A percentile compares a stretch with the other conserved stretches of the same genome.
These are phyloP conservation scores for Citrus medica DNA, from an alignment of 345 rosid species.

Conservation along the genomic window DNA sequence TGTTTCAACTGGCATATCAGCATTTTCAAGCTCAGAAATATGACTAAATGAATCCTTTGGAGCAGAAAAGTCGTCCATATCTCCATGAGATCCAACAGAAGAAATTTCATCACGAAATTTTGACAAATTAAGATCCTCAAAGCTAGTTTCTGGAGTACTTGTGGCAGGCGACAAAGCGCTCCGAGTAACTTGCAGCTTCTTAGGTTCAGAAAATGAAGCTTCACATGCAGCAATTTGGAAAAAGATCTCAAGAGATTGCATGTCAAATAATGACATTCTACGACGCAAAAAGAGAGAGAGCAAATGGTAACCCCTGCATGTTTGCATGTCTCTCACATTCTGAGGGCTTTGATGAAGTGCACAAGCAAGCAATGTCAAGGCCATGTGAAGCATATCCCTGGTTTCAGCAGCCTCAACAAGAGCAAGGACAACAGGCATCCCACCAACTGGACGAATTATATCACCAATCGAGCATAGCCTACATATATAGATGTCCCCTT, in stretches of 20 bases:
- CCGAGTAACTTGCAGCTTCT: slow-evolving; percentile 50
- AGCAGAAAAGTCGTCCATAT: slow-evolving; percentile 91
- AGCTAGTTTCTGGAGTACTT: slow-evolving; percentile 58
- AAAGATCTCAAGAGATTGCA: slow-evolving; percentile 94
- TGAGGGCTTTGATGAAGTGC: slow-evolving; percentile 97
- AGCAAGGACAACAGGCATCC: slow-evolving; percentile 80
- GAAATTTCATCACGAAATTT: slow-evolving; percentile 82
- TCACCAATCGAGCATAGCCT: slow-evolving; percentile 92
- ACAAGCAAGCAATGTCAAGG: slow-evolving; percentile 82
- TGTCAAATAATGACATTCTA: slow-evolving; percentile 84
- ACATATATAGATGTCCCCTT: slow-evolving; percentile 79
- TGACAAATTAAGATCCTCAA: slow-evolving; percentile 75
- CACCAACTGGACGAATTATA: slow-evolving; percentile 84
- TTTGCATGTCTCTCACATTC: slow-evolving; percentile 94
- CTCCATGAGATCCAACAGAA: slow-evolving; percentile 90
- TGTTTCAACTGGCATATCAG: slow-evolving; percentile 77
- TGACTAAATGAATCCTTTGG: slow-evolving; percentile 90
- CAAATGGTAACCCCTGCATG: slow-evolving; percentile 95
- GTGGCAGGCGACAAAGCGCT: slow-evolving; percentile 43
- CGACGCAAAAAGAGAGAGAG: slow-evolving; percentile 89
- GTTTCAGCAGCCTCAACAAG: slow-evolving; percentile 96
- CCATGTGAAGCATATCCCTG: slow-evolving; percentile 96
- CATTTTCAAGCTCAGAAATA: slow-evolving; percentile 87
- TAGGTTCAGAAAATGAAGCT: slow-evolving; percentile 97
- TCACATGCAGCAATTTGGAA: slow-evolving; percentile 99